A percentile compares a stretch with the other conserved stretches of the same genome.
Evolutionary conservation across 1,139 yeast species (phyloP).

Genomic region (Kurtzmaniella quercitrusa): DNA sequence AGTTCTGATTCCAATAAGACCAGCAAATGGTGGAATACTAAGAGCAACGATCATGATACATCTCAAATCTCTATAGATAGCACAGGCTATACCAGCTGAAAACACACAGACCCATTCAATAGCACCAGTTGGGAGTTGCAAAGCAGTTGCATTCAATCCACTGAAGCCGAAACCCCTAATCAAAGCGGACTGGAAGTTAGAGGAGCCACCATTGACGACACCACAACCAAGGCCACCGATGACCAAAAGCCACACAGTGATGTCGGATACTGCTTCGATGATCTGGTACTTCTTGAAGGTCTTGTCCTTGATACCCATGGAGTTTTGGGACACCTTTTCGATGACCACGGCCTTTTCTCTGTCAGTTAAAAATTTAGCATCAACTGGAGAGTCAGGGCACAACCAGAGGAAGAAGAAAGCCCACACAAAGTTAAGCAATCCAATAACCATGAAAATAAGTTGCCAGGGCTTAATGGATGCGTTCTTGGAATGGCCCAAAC

Average conservation of each 20-base stretch:
- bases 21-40: constrained; percentile 20
- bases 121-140: constrained; percentile 30
- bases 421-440: constrained; percentile 31
- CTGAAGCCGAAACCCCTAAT: constrained; percentile 24
- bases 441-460: constrained; percentile 41
- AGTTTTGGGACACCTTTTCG: constrained; percentile 20
- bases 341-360: constrained; percentile 29
- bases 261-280: constrained; percentile 22
- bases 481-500: constrained; percentile 27
- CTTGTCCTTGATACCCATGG: constrained; percentile 22
- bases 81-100: constrained; percentile 19
- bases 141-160: constrained; percentile 21
- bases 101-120: constrained; percentile 22
- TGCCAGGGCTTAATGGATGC: constrained; percentile 21
- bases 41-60: constrained; percentile 15
- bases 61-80: constrained; percentile 16
- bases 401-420: constrained; percentile 17
- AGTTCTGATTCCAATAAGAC: constrained; percentile 18
- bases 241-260: constrained; percentile 24
- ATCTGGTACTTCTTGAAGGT: constrained; percentile 18
- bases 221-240: constrained; percentile 22
- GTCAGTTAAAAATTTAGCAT: constrained; percentile 33
- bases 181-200: constrained; percentile 24
- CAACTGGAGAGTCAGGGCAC: constrained; percentile 40
- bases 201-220: constrained; percentile 25